phyloP scores from a whole-genome alignment of 352 stramenopile genomes.

The Elongisporangium undulatum region DNA sequence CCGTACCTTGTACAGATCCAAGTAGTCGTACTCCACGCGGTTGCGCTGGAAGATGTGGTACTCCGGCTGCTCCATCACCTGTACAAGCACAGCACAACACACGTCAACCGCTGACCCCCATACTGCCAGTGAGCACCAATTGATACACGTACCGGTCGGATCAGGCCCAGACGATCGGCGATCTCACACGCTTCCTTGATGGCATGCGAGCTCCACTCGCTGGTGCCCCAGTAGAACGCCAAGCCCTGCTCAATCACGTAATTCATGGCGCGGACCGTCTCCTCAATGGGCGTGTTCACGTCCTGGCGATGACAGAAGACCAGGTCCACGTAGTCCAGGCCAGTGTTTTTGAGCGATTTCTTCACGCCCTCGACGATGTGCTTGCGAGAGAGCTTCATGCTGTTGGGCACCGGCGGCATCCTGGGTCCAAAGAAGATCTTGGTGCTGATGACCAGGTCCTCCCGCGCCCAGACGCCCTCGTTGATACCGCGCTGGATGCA shows the following conservation, averaged over 20 bases:
- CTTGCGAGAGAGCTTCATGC: conserved; percentile 29
- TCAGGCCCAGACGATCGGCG: conserved; percentile 15
- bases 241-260: too few species aligned
- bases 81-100: too few species aligned
- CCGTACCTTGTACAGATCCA: conserved; percentile 34
- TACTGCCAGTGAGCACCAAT: too few species aligned
- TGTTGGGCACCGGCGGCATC: conserved; percentile 9
- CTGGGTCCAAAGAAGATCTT: conserved; percentile 38
- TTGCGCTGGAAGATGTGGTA: conserved; percentile 50
- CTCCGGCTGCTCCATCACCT: conserved; percentile 36
- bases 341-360: conserved; percentile 33
- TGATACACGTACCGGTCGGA: conserved; percentile 23
- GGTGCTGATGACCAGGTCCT: conserved; percentile 41
- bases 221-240: too few species aligned
- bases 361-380: conserved; percentile 49
- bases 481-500: conserved; percentile 26
- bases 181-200: conserved; percentile 38
- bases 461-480: conserved; percentile 15
- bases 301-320: conserved; percentile 30
- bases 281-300: too few species aligned
- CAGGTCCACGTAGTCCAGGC: conserved; percentile 29
- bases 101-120: too few species aligned
- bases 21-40: conserved; percentile 44
- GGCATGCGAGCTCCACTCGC: conserved; percentile 30
- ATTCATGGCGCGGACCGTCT: too few species aligned